Base-by-base conservation (phyloP, 768 basidiomycete species). In the Suillus luteus region DNA sequence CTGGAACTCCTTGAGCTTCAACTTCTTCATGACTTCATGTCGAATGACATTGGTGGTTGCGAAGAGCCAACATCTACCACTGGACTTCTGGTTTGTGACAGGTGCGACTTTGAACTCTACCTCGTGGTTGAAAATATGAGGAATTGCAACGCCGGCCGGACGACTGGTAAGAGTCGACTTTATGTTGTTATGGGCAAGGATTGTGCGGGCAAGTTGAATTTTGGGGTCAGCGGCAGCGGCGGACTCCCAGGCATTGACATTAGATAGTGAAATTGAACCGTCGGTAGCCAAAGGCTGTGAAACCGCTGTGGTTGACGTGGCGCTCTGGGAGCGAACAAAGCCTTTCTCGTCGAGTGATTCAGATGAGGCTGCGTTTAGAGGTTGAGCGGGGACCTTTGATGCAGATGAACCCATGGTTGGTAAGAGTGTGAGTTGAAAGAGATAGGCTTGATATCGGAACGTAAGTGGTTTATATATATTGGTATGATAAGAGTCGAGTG, bases 1-100 rank as follows among this genome's bases (percentile, higher is more conserved):
- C 78, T 99, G 88, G 77, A 98, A 96, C 48, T 96, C 92, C 64
- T 85, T 87, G 48, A 98, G 79, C 71, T 90, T 91, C 67, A 95
- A 83, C 70, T 87, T 87, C 82, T 91, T 91, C 86, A 93, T 92
- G 67, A 95, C 82, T 59, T 87, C 85, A 77, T 92, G 91, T 49
- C 95, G 83, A 64, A 95, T 80, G 31, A 94, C 85, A 75, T 94
- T 93, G 65, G 93, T 95, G 8, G 93, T 92, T 2, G 95, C 92
- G 74, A 98, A 98, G 9, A 97, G 81, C 96, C 96, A 99, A 80
- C 96, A 99, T 55, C 96, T 82, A 1, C 96, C 96, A 63, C 89
- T 92, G 72, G 83, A 87, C 78, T 88, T 91, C 84, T 96, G 95
- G 76, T 90, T 85, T 14, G 93, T 95, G 66, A 95, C 80, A 11